phyloP scores from a whole-genome alignment of 805 yeast genomes.

The Pichia gijzeniarum region DNA sequence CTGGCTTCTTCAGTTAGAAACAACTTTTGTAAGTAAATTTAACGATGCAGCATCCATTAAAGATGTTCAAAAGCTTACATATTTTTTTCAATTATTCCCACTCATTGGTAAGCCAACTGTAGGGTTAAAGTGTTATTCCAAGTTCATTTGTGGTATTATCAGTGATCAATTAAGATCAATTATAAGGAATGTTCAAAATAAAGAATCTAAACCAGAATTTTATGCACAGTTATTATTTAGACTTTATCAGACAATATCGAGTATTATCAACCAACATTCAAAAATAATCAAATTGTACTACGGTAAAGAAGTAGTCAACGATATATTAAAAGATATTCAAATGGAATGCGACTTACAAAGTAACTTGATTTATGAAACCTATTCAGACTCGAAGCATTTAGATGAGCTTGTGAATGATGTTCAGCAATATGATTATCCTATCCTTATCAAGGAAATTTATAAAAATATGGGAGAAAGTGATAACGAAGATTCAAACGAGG shows the following conservation, averaged over 20 bases:
- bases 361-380: slow-evolving; percentile 80
- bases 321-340: slow-evolving; percentile 69
- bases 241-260: slow-evolving; percentile 77
- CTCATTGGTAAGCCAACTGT: slow-evolving; percentile 61
- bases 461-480: slow-evolving; percentile 28
- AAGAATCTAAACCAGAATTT: slow-evolving; percentile 38
- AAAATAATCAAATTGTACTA: slow-evolving; percentile 70
- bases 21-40: slow-evolving; percentile 56
- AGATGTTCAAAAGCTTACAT: slow-evolving; percentile 65
- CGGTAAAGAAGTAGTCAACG: slow-evolving; percentile 55
- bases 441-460: slow-evolving; percentile 31
- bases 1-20: slow-evolving; percentile 56
- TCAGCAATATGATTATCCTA: slow-evolving; percentile 47
- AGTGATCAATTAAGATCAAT: slow-evolving; percentile 70
- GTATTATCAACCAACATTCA: slow-evolving; percentile 80
- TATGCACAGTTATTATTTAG: slow-evolving; percentile 57
- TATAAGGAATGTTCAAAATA: slow-evolving; percentile 40
- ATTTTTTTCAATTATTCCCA: slow-evolving; percentile 83
- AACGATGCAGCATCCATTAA: slow-evolving; percentile 58
- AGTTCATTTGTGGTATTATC: slow-evolving; percentile 78
- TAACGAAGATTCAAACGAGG: slow-evolving; percentile 16
- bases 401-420: slow-evolving; percentile 51
- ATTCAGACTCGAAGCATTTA: slow-evolving; percentile 64
- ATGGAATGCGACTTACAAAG: slow-evolving; percentile 90
- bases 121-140: slow-evolving; percentile 78